These are phyloP conservation scores for Pterothamnion heteromorphum DNA, from an alignment of 31 red algal genomes.

Conservation along the genomic window DNA sequence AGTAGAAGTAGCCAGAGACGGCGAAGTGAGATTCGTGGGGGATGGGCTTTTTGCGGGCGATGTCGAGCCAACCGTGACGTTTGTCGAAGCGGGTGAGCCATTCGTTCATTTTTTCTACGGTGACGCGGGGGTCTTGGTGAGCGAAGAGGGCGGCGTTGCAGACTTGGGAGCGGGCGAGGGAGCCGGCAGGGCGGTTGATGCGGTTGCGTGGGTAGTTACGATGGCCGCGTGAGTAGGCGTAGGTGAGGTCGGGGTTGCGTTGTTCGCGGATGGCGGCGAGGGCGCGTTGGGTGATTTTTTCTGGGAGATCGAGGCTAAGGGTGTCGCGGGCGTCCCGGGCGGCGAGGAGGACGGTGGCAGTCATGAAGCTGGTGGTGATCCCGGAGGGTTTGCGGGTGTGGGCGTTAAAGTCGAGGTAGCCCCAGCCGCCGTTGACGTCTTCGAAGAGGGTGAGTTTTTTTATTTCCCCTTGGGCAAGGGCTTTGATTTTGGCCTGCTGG, in stretches of 20 bases:
- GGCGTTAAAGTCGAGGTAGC: not conserved
- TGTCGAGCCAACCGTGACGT: not conserved
- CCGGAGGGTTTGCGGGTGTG: not conserved
- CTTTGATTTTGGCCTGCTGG: not conserved
- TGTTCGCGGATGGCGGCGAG: not conserved
- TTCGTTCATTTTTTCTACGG: not conserved
- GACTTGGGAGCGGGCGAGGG: not conserved
- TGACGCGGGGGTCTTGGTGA: not conserved
- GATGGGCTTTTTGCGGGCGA: not conserved
- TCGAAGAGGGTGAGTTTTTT: not conserved
- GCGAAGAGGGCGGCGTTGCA: not conserved
- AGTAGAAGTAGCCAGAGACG: constrained; percentile 10
- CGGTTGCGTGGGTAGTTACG: not conserved
- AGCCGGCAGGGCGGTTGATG: constrained; percentile 14
- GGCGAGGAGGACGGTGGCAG: not conserved
- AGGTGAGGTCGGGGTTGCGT: not conserved
- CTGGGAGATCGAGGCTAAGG: not conserved
- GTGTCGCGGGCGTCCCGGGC: not conserved
- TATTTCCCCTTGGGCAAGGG: not conserved
- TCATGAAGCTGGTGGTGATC: not conserved
- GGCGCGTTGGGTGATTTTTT: not conserved
- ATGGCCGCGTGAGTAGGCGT: not conserved
- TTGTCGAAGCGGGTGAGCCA: not conserved
- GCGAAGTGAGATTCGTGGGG: constrained; percentile 6
- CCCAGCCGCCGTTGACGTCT: not conserved